Conservation (phyloP, 2,329 filamentous ascomycete genomes). For the Incumbomyces lentus region DNA sequence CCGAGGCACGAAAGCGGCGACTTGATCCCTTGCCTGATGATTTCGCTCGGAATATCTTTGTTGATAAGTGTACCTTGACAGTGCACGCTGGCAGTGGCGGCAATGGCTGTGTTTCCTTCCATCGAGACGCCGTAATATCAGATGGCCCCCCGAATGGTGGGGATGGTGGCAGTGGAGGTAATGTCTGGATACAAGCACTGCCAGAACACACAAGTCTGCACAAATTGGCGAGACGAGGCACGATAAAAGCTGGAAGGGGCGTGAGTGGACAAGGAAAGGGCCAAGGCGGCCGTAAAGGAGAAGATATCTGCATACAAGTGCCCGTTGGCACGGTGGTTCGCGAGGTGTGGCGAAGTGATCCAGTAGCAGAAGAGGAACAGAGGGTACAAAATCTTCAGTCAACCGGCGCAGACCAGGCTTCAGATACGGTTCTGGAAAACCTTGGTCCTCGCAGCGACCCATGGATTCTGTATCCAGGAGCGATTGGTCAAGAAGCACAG, state of each 20-base stretch:
- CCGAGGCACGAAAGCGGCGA: conserved; percentile 30
- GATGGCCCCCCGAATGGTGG: conserved; percentile 90
- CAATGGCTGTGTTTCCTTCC: conserved; percentile 86
- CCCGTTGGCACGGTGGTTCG: conserved; percentile 85
- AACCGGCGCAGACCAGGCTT: conserved; percentile 27
- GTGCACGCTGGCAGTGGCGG: conserved; percentile 73
- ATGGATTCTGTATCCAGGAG: conserved; percentile 78
- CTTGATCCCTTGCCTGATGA: conserved; percentile 76
- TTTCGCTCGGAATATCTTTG: conserved; percentile 72
- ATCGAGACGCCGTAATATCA: conserved; percentile 79
- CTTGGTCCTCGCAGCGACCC: conserved; percentile 46
- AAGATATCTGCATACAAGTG: conserved; percentile 79
- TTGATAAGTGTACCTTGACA: conserved; percentile 71
- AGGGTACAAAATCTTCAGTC: conserved; percentile 21
- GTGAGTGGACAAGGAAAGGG: conserved; percentile 39
- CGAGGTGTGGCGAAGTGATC: conserved; percentile 70
- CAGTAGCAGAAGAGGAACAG: conserved; percentile 56
- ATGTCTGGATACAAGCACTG: conserved; percentile 87
- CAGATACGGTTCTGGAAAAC: conserved; percentile 22
- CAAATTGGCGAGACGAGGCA: conserved; percentile 69
- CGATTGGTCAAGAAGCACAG: conserved; percentile 25
- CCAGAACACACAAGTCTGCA: conserved; percentile 86
- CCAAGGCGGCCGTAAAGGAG: conserved; percentile 61
- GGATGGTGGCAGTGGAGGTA: conserved; percentile 84
- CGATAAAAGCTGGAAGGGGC: conserved; percentile 40